Percentiles rank a stretch among this genome's conserved stretches.
Conservation (phyloP, 2,329 filamentous ascomycete genomes). For the Tolypocladium sp. region DNA sequence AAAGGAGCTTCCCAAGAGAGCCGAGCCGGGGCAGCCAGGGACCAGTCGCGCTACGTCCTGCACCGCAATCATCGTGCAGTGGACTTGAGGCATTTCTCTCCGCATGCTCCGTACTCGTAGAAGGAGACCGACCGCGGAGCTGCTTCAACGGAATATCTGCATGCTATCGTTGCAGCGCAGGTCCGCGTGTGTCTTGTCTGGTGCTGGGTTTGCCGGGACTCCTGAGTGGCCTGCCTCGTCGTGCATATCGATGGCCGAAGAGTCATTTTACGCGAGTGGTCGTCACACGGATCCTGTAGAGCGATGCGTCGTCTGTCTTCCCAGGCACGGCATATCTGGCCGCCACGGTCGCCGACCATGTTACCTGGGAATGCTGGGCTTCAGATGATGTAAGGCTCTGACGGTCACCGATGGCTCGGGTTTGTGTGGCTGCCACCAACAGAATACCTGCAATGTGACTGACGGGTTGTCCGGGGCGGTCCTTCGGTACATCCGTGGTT, state of each 20-base stretch:
- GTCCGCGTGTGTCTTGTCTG: background rate
- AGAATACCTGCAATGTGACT: background rate
- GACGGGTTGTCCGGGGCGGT: background rate
- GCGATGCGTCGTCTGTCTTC: background rate
- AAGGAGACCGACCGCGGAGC: background rate
- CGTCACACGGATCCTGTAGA: background rate
- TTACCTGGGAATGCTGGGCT: background rate
- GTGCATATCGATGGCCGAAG: background rate
- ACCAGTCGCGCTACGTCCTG: background rate
- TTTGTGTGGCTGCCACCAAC: background rate
- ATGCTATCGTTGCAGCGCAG: background rate
- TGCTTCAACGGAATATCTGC: background rate
- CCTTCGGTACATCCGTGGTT: background rate
- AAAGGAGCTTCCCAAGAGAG: background rate
- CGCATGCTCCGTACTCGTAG: constrained; percentile 15
- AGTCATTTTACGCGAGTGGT: background rate
- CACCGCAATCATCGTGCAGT: constrained; percentile 1
- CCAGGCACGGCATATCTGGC: background rate
- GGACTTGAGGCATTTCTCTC: constrained; percentile 25
- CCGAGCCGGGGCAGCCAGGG: background rate
- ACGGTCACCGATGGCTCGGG: background rate
- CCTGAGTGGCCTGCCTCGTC: background rate
- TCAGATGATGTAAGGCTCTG: background rate
- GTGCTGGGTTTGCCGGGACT: background rate
- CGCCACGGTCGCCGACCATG: background rate